Percentiles rank a stretch among this genome's conserved stretches.
Evolutionary conservation across 2,329 filamentous ascomycete genomes (phyloP).

Genomic region (Xylariaceae sp.): DNA sequence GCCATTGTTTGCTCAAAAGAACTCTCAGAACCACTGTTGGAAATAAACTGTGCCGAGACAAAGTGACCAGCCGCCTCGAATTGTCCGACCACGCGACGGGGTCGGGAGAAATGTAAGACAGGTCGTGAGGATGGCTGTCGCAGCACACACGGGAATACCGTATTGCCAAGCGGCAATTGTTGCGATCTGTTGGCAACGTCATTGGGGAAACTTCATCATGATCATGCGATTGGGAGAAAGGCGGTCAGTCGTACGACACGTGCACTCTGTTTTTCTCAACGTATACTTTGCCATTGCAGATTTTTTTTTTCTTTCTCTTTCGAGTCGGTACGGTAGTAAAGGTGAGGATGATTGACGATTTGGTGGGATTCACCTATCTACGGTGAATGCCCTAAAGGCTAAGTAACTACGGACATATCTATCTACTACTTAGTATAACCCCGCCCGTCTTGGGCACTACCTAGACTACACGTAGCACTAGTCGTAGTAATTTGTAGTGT

Average conservation of each 20-base stretch:
- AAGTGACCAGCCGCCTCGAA: slow-evolving; percentile 2
- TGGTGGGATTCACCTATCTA: slow-evolving; percentile 15
- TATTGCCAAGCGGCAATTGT: not conserved
- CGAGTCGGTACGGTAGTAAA: not conserved
- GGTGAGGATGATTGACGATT: slow-evolving; percentile 12
- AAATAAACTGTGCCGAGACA: slow-evolving; percentile 5
- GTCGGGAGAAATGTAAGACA: not conserved
- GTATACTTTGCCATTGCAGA: not conserved
- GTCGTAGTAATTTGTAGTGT: too few species aligned
- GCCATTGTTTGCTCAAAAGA: slow-evolving; percentile 1
- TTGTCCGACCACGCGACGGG: not conserved
- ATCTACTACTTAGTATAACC: too few species aligned
- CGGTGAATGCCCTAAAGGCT: not conserved
- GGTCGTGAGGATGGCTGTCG: not conserved
- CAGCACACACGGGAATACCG: not conserved
- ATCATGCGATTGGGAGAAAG: slow-evolving; percentile 7
- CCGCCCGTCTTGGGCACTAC: too few species aligned
- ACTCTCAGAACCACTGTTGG: not conserved
- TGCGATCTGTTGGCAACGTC: not conserved
- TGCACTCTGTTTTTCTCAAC: slow-evolving; percentile 9
- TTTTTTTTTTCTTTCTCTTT: not conserved
- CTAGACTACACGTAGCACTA: too few species aligned
- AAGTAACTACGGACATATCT: too few species aligned
- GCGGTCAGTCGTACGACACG: slow-evolving; percentile 15
- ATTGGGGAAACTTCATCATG: slow-evolving; percentile 1